A percentile compares a stretch with the other conserved stretches of the same genome.
These are phyloP conservation scores for Aspergillus pseudoterreus DNA, from an alignment of 2,329 filamentous ascomycete species.

Conservation along the genomic window DNA sequence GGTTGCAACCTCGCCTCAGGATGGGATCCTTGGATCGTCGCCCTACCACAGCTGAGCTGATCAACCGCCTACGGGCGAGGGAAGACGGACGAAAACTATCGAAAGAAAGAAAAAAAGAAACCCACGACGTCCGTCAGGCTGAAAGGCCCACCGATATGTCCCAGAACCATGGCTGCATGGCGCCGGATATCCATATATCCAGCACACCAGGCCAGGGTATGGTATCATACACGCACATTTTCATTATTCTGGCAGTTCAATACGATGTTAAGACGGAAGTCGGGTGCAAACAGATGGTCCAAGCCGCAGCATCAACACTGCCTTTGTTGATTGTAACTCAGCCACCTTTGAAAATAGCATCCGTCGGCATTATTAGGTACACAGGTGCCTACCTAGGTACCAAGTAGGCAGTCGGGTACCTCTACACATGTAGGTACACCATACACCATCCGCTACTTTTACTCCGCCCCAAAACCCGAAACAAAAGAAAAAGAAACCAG, in stretches of 20 bases:
- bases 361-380: not conserved
- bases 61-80: not conserved
- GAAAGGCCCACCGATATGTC: not conserved
- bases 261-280: not conserved
- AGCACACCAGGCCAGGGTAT: not conserved
- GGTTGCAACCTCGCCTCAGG: slow-evolving; percentile 16
- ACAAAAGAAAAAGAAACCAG: not conserved
- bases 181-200: not conserved
- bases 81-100: not conserved
- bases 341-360: not conserved
- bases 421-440: no score
- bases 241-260: not conserved
- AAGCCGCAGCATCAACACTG: not conserved
- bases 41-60: slow-evolving; percentile 1
- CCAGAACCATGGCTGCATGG: slow-evolving; percentile 5
- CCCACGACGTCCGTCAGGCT: not conserved
- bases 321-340: not conserved
- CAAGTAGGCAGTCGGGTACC: no score
- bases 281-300: not conserved
- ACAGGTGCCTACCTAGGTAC: no score
- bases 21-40: slow-evolving; percentile 15
- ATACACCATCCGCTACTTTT: not conserved
- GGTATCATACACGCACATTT: not conserved
- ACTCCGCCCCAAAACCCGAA: not conserved
- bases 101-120: slow-evolving; percentile 5